Percentiles rank a stretch among this genome's conserved stretches.
These are phyloP conservation scores for Bipolaris victoriae DNA, from an alignment of 2,329 filamentous ascomycete genomes.

Conservation along the genomic window DNA sequence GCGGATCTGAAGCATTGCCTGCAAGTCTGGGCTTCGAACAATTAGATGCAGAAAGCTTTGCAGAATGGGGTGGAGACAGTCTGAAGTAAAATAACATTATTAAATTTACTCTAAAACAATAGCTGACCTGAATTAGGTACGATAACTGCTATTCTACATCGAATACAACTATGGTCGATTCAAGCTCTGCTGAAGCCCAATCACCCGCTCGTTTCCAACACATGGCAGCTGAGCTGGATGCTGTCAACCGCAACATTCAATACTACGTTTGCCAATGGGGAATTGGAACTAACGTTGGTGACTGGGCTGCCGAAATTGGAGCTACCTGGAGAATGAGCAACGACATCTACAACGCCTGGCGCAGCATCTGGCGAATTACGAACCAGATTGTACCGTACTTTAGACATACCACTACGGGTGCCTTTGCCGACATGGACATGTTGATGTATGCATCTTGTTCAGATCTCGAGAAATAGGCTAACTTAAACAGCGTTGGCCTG, in stretches of 20 bases:
- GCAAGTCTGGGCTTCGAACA: slow-evolving; percentile 59
- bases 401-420: slow-evolving; percentile 34
- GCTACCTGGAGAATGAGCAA: slow-evolving; percentile 48
- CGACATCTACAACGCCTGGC: slow-evolving; percentile 46
- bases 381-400: slow-evolving; percentile 43
- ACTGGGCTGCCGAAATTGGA: slow-evolving; percentile 44
- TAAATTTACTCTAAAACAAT: slow-evolving; percentile 40
- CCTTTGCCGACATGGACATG: slow-evolving; percentile 53
- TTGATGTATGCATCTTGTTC: slow-evolving; percentile 39
- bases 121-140: slow-evolving; percentile 44
- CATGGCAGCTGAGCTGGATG: slow-evolving; percentile 36
- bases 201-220: slow-evolving; percentile 39
- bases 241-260: slow-evolving; percentile 41
- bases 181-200: slow-evolving; percentile 33
- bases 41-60: slow-evolving; percentile 64
- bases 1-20: slow-evolving; percentile 55
- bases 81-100: slow-evolving; percentile 56
- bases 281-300: slow-evolving; percentile 43
- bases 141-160: slow-evolving; percentile 42
- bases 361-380: slow-evolving; percentile 43
- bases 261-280: slow-evolving; percentile 51
- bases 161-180: slow-evolving; percentile 46
- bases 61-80: slow-evolving; percentile 48
- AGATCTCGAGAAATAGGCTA: not conserved
- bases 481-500: slow-evolving; percentile 41